Percentiles rank a stretch among this genome's conserved stretches.
Conservation (phyloP, 257 asterid species). For the Phtheirospermum japonicum region DNA sequence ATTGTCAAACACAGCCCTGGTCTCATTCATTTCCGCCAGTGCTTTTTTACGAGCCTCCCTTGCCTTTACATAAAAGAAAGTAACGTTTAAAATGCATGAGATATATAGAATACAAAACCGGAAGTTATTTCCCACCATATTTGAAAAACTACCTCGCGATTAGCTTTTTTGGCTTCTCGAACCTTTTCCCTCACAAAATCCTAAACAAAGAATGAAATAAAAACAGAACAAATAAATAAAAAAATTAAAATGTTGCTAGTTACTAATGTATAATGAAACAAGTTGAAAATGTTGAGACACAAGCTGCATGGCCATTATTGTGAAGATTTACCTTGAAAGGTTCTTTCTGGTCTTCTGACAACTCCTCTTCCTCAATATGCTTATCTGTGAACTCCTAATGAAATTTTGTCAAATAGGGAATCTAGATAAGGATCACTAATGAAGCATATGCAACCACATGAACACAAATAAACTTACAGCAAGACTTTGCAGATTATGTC, state of each 20-base stretch:
- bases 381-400: constrained; percentile 64
- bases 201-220: constrained; percentile 29
- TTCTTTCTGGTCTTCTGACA: constrained; percentile 64
- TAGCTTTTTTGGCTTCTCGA: constrained; percentile 64
- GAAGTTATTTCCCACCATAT: constrained; percentile 1
- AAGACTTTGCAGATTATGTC: neutral
- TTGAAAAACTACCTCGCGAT: constrained; percentile 53
- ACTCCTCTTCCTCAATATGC: constrained; percentile 64
- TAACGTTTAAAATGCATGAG: constrained; percentile 13
- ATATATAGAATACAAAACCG: constrained; percentile 15
- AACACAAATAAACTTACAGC: neutral
- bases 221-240: neutral
- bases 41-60: constrained; percentile 82
- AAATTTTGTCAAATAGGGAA: neutral
- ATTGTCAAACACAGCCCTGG: constrained; percentile 63
- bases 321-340: constrained; percentile 69
- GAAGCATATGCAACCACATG: constrained; percentile 13
- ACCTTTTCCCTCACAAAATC: constrained; percentile 73
- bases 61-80: constrained; percentile 48
- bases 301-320: too few species aligned
- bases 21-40: constrained; percentile 65
- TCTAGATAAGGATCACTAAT: neutral
- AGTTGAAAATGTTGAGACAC: constrained; percentile 6
- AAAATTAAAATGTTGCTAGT: neutral
- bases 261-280: neutral